These are phyloP conservation scores for Amanita jacksonii DNA, from an alignment of 768 basidiomycete species.

Conservation along the genomic window DNA sequence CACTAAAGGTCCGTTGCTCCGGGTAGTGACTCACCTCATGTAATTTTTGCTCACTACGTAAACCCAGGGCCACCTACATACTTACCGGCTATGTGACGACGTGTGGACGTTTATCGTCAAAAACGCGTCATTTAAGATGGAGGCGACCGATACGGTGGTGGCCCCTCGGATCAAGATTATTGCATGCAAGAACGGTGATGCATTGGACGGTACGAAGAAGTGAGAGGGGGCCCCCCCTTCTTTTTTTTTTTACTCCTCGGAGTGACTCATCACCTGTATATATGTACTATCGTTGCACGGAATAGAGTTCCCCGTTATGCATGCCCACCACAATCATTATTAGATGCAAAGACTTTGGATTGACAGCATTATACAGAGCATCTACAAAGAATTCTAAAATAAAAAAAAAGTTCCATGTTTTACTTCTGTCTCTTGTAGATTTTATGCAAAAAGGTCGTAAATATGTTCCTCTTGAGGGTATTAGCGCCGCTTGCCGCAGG, in stretches of 20 bases:
- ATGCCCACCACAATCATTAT: too few relatives aligned
- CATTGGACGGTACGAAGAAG: slow-evolving; percentile 76
- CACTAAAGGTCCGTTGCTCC: slow-evolving; percentile 61
- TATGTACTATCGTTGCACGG: too few relatives aligned
- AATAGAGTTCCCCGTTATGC: too few relatives aligned
- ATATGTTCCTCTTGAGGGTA: slow-evolving; percentile 56
- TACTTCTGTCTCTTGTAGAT: slow-evolving; percentile 41
- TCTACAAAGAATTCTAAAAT: slow-evolving; percentile 15
- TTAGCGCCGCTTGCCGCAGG: slow-evolving; percentile 44
- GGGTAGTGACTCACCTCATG: too few relatives aligned
- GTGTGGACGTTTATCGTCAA: slow-evolving; percentile 99
- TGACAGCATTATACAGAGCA: too few relatives aligned
- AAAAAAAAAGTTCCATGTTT: slow-evolving; percentile 5
- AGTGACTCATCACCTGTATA: too few relatives aligned
- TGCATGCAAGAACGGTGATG: slow-evolving; percentile 94
- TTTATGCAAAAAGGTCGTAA: slow-evolving; percentile 81
- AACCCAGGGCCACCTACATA: slow-evolving; percentile 75
- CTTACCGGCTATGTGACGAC: slow-evolving; percentile 89
- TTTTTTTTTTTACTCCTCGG: too few relatives aligned
- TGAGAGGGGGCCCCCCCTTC: too few relatives aligned
- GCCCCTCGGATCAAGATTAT: slow-evolving; percentile 91
- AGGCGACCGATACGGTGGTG: slow-evolving; percentile 69
- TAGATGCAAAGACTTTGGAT: too few relatives aligned
- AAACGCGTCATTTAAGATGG: slow-evolving; percentile 92
- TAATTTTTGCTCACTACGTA: background rate